These are phyloP conservation scores for Plasmopara halstedii DNA, from an alignment of 352 stramenopile genomes.

Conservation along the genomic window DNA sequence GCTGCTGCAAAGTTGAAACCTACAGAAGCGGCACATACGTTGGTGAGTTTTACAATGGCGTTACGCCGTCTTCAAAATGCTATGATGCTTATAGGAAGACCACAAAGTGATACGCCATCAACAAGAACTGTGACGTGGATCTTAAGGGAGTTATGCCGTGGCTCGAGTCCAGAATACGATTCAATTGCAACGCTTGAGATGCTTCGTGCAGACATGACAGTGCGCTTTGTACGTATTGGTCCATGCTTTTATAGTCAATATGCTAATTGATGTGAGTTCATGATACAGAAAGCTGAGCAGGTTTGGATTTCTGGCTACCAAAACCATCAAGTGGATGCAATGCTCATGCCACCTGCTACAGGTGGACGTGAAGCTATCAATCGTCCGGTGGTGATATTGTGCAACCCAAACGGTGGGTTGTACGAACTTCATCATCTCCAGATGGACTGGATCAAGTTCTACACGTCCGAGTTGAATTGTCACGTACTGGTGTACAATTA, in stretches of 20 bases:
- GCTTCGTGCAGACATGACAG: slow-evolving; percentile 70
- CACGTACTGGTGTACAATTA: slow-evolving; percentile 86
- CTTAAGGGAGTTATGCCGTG: slow-evolving; percentile 40
- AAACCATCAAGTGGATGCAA: slow-evolving; percentile 65
- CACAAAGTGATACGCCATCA: slow-evolving; percentile 24
- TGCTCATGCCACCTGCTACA: slow-evolving; percentile 57
- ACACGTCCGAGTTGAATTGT: slow-evolving; percentile 59
- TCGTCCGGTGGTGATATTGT: slow-evolving; percentile 57
- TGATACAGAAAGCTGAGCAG: slow-evolving; percentile 63
- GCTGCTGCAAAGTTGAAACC: slow-evolving; percentile 11
- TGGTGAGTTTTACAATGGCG: slow-evolving; percentile 23
- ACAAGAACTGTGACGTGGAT: slow-evolving; percentile 46
- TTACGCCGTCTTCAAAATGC: slow-evolving; percentile 25
- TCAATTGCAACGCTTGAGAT: slow-evolving; percentile 69
- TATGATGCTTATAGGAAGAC: slow-evolving; percentile 32
- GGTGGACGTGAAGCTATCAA: slow-evolving; percentile 23
- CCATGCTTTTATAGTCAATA: background rate
- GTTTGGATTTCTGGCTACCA: slow-evolving; percentile 65
- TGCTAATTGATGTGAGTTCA: background rate
- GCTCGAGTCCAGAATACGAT: slow-evolving; percentile 32
- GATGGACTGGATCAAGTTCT: slow-evolving; percentile 87
- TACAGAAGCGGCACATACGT: slow-evolving; percentile 4
- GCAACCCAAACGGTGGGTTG: slow-evolving; percentile 79
- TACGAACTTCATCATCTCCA: slow-evolving; percentile 87
- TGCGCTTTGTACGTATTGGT: slow-evolving; percentile 65